Base-by-base conservation (phyloP, 352 stramenopile genomes). In the Blastocystis sp. region DNA sequence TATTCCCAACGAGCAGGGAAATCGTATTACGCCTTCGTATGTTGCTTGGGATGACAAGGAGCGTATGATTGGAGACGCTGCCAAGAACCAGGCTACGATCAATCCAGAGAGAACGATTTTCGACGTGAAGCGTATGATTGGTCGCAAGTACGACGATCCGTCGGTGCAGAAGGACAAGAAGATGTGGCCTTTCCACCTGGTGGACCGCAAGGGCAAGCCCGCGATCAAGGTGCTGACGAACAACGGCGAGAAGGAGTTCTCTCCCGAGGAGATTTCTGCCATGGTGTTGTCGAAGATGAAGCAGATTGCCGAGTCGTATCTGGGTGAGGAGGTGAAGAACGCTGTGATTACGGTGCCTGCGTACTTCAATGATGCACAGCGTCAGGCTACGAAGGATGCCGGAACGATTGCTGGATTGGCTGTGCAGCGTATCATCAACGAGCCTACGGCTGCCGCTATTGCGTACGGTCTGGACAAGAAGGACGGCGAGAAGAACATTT, bases 221-320 rank as follows among this genome's bases (percentile, higher is more conserved):
- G 94, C 92, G 87, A 95, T 99, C 65, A 84, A 98, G 88, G 94
- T 99, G 34, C 89, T 89, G 42, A 87, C 88, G 64, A 57, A 91
- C 21, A 94, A 94, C 88, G 92, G 91, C 29, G 93, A 97, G 87
- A 94, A 96, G 88, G 42, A 90, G 46, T 99, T 98, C 88, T 91
- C 94, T 1, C 95, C 97, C 0, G 96, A 99, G 90, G 96, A 99
- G 88, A 90, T 99, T 27, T 98, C 94, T 48, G 94, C 95, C 79
- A 99, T 99, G 96, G 91, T 99, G 44, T 89, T 99, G 4, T 92
- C 91, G 76, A 98, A 99, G 89, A 99, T 99, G 95, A 98, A 98
- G 91, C 87, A 93, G 71, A 98, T 97, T 44, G 96, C 97, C 11
- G 97, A 99, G 91, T 92, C 90, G 46, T 99, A 97, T 90, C 92